A percentile compares a stretch with the other conserved stretches of the same genome.
Conservation (phyloP, 495 filamentous ascomycete genomes). For the Terfezia boudieri region DNA sequence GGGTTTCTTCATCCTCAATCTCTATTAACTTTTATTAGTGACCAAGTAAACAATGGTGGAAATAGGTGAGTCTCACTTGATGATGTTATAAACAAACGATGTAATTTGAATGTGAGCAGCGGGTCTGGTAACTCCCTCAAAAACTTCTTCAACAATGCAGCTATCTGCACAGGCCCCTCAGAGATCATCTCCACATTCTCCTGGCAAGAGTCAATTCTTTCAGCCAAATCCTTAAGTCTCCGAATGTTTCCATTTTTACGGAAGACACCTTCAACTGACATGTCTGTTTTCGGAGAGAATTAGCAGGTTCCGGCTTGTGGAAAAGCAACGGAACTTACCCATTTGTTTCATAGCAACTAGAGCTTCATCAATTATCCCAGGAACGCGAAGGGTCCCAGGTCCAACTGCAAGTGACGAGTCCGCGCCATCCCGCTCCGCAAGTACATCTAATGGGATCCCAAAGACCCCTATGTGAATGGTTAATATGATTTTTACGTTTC, state of each 20-base stretch:
- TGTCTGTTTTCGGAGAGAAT: constrained; percentile 29
- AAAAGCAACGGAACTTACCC: constrained; percentile 18
- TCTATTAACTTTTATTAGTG: constrained; percentile 28
- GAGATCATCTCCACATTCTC: constrained; percentile 61
- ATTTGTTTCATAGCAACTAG: constrained; percentile 89
- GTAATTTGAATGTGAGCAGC: constrained; percentile 82
- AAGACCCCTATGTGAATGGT: constrained; percentile 34
- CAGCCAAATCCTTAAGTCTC: constrained; percentile 60
- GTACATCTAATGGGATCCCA: constrained; percentile 59
- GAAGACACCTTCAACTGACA: constrained; percentile 97
- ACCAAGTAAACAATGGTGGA: background rate
- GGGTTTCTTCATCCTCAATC: constrained; percentile 63
- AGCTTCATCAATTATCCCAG: constrained; percentile 73
- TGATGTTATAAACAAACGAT: constrained; percentile 69
- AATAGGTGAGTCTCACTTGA: constrained; percentile 37
- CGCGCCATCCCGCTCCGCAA: constrained; percentile 81
- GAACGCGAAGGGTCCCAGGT: constrained; percentile 68
- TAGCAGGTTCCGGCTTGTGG: background rate
- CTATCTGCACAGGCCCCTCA: constrained; percentile 78
- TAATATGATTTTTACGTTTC: background rate
- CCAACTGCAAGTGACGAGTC: constrained; percentile 93
- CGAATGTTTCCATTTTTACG: constrained; percentile 97
- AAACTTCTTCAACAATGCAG: constrained; percentile 87
- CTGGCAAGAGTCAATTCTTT: constrained; percentile 57
- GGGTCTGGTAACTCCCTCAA: constrained; percentile 88